Evolutionary conservation across 1,284 basidiomycete genomes (phyloP), one percentile per base, ranked within the genome.

Genomic region (Cystobasidiaceae sp.): DNA sequence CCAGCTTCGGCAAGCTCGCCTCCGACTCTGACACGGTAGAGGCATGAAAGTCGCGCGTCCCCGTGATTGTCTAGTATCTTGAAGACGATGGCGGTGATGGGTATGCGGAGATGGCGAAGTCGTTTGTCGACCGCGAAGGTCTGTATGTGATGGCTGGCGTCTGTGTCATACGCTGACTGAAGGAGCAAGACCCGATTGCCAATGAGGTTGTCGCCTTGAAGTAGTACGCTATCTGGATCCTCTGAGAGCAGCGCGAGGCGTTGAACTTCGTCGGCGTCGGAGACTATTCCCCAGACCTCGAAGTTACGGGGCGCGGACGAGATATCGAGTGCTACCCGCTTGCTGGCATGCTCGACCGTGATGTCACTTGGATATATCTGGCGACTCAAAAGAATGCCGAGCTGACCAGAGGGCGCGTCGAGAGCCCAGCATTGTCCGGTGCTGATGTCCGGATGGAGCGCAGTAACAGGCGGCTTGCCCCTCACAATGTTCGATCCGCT

Each of bases 341-440:
- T 81, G 6, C 91, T 81, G 33, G 89, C 84, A 76, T 97, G 94
- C 74, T 97, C 93, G 69, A 97, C 83, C 11, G 89, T 89, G 60
- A 97, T 78, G 69, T 89, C 87, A 2, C 84, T 82, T 43, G 93
- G 82, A 57, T 82, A 80, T 7, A 86, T 83, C 1, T 84, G 84
- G 4, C 83, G 81, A 1, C 86, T 85, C 19, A 97, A 84, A 51
- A 82, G 80, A 44, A 98, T 85, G 4, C 89, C 92, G 1, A 97
- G 79, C 72, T 89, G 86, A 2, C 93, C 94, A 49, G 83, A 76
- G 5, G 80, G 73, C 0, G 93, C 93, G 2, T 78, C 79, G 78
- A 97, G 91, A 1, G 94, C 89, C 93, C 93, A 98, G 78, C 93
- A 98, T 68, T 87, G 84, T 1, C 94, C 93, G 25, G 85, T 84